Evolutionary conservation across 139 green algal genomes (phyloP).

Genomic region (Chlamydomonas incerta): DNA sequence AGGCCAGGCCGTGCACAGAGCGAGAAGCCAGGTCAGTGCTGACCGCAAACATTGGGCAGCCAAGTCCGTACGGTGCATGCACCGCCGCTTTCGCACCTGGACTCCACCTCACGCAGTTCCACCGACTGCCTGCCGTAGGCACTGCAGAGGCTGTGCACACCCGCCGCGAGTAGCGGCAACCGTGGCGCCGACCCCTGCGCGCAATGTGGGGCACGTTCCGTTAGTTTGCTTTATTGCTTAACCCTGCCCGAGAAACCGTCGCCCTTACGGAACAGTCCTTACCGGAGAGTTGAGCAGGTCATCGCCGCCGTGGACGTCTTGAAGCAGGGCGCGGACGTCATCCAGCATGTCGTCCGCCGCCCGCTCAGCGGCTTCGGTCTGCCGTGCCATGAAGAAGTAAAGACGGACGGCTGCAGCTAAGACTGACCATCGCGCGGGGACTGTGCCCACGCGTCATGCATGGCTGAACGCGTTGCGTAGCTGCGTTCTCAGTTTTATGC

Average conservation of each 20-base stretch:
- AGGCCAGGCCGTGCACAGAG: neutral
- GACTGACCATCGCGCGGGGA: neutral
- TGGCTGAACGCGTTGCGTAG: too few relatives aligned
- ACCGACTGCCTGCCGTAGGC: neutral
- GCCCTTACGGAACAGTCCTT: too few relatives aligned
- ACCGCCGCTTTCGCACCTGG: neutral
- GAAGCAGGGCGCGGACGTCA: neutral
- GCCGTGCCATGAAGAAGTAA: slow-evolving; percentile 9
- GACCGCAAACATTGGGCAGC: too few relatives aligned
- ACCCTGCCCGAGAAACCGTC: too few relatives aligned
- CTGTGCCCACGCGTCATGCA: too few relatives aligned
- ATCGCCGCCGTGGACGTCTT: neutral
- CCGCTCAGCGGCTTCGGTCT: slow-evolving; percentile 13
- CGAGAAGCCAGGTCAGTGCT: too few relatives aligned
- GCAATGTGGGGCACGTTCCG: too few relatives aligned
- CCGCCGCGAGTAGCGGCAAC: neutral
- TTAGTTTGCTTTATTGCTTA: too few relatives aligned
- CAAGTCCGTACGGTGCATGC: too few relatives aligned
- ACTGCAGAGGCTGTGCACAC: neutral
- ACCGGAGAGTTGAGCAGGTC: too few relatives aligned
- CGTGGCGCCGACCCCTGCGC: neutral
- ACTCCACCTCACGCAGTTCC: neutral
- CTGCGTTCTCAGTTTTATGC: too few relatives aligned
- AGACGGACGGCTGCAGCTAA: slow-evolving; percentile 3
- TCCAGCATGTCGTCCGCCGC: neutral